Evolutionary conservation across 495 filamentous ascomycete genomes (phyloP), one percentile per base, ranked within the genome.

Genomic region (Gamarada debralockiae): DNA sequence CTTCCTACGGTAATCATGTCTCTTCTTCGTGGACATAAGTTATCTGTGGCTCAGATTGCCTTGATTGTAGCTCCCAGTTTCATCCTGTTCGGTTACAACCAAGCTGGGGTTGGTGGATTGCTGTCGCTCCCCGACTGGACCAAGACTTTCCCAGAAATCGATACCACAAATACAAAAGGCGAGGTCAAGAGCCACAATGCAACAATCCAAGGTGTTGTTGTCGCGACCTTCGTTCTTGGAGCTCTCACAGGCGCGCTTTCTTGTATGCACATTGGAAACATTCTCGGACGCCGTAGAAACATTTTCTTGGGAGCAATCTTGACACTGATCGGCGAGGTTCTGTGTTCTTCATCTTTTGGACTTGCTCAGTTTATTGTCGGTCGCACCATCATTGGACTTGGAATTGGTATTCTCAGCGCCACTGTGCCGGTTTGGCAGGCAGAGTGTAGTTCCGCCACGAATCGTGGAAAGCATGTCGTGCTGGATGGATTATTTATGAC

Each of bases 391-490:
- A 65, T 70, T 25, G 76, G 77, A 13, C 41, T 77, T 27, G 77
- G 76, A 8, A 70, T 79, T 50, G 77, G 77, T 27, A 65, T 72
- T 37, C 67, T 77, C 21, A 74, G 70, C 14, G 73, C 71, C 34
- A 72, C 75, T 9, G 74, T 76, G 14, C 77, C 77, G 13, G 72
- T 76, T 9, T 80, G 77, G 77, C 75, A 77, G 58, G 72, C 73
- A 25, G 77, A 80, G 50, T 73, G 67, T 50, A 59, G 68, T 5
- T 52, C 60, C 18, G 65, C 71, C 5, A 52, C 37, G 53, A 59
- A 70, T 41, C 73, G 77, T 25, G 75, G 75, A 2, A 65, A 68
- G 34, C 64, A 71, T 53, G 75, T 79, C 24, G 62, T 78, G 18
- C 60, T 73, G 3, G 71, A 75, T 29, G 72, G 74, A 10, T 3